Percentiles rank a stretch among this genome's conserved stretches.
phyloP scores from a whole-genome alignment of 192 early-diverging fungal genomes.

The Linnemannia exigua region DNA sequence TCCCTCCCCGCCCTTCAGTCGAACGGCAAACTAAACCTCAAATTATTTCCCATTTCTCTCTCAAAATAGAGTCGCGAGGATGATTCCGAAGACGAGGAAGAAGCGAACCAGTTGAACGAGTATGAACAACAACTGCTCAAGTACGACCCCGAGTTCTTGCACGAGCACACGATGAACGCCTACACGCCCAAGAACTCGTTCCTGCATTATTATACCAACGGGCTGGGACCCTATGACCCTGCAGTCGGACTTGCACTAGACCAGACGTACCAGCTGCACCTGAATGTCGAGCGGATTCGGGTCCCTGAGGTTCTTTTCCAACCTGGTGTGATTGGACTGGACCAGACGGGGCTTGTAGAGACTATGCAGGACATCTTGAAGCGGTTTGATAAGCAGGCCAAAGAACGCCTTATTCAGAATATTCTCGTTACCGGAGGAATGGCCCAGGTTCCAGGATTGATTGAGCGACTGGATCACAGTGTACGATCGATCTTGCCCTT shows the following conservation, averaged over 20 bases:
- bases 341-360: slow-evolving; percentile 91
- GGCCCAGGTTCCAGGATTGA: slow-evolving; percentile 73
- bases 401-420: slow-evolving; percentile 68
- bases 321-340: slow-evolving; percentile 86
- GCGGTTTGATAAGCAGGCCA: slow-evolving; percentile 63
- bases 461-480: slow-evolving; percentile 72
- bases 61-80: slow-evolving; percentile 76
- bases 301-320: slow-evolving; percentile 95
- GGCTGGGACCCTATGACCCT: slow-evolving; percentile 71
- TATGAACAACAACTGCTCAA: slow-evolving; percentile 79
- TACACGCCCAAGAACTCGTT: slow-evolving; percentile 77
- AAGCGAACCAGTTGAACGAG: slow-evolving; percentile 74
- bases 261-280: slow-evolving; percentile 85
- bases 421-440: slow-evolving; percentile 88
- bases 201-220: slow-evolving; percentile 80
- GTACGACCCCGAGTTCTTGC: slow-evolving; percentile 83
- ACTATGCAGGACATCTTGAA: slow-evolving; percentile 76
- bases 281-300: slow-evolving; percentile 92
- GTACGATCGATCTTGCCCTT: slow-evolving; percentile 75
- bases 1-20: not conserved
- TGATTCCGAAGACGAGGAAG: slow-evolving; percentile 84
- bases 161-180: slow-evolving; percentile 78
- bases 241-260: slow-evolving; percentile 64
- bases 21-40: not conserved
- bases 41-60: not conserved